phyloP scores from a whole-genome alignment of 768 basidiomycete species.

The Leccinum arenicola region DNA sequence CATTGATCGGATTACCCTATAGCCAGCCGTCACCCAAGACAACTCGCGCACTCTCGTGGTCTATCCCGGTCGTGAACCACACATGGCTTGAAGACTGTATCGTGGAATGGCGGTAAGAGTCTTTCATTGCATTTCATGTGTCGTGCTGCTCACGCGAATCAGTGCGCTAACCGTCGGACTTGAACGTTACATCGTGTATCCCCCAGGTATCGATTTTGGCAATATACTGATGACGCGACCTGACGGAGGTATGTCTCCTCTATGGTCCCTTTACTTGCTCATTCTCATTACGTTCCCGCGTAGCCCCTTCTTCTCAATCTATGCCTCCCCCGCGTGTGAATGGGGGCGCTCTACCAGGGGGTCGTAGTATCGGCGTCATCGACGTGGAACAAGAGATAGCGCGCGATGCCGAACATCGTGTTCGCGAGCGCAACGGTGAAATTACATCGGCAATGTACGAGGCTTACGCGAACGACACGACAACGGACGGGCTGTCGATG shows the following conservation, averaged over 20 bases:
- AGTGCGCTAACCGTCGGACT: slow-evolving; percentile 55
- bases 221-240: slow-evolving; percentile 31
- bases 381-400: slow-evolving; percentile 23
- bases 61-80: slow-evolving; percentile 85
- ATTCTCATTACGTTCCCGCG: neutral
- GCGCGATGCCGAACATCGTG: slow-evolving; percentile 16
- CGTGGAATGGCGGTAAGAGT: slow-evolving; percentile 59
- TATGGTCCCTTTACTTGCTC: neutral
- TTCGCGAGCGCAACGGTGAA: neutral
- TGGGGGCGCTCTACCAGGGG: slow-evolving; percentile 30
- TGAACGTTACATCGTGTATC: slow-evolving; percentile 69
- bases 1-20: neutral
- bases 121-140: neutral
- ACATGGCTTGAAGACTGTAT: slow-evolving; percentile 92
- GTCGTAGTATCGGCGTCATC: slow-evolving; percentile 25
- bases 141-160: neutral
- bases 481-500: slow-evolving; percentile 1
- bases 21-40: slow-evolving; percentile 57
- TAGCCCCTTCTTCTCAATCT: slow-evolving; percentile 7
- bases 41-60: slow-evolving; percentile 72
- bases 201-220: slow-evolving; percentile 64
- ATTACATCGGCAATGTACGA: neutral
- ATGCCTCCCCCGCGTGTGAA: neutral
- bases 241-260: slow-evolving; percentile 13
- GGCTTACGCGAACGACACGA: neutral